Evolutionary conservation across 2,329 filamentous ascomycete genomes (phyloP).

Genomic region (Talaromyces albobiverticillius): DNA sequence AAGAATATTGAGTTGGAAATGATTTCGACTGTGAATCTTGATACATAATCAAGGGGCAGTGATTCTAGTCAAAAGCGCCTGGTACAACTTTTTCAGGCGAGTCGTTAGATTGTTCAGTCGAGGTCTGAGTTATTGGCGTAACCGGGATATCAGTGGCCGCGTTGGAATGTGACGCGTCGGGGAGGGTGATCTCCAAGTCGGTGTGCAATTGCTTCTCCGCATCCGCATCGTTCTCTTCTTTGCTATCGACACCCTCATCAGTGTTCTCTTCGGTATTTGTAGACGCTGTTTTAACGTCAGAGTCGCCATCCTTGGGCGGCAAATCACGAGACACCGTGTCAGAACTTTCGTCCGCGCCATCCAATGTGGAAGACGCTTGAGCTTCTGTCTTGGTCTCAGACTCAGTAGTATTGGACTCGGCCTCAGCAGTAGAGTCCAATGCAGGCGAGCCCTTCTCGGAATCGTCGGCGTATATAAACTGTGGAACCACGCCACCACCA

Average conservation of each 20-base stretch:
- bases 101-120: neutral
- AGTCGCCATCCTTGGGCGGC: slow-evolving; percentile 10
- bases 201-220: slow-evolving; percentile 1
- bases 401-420: neutral
- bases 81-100: slow-evolving; percentile 11
- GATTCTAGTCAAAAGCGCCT: slow-evolving; percentile 12
- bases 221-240: neutral
- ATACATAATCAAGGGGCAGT: neutral
- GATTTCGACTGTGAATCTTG: too few relatives aligned
- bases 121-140: neutral
- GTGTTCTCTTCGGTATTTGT: slow-evolving; percentile 17
- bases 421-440: neutral
- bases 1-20: neutral
- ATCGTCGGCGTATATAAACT: slow-evolving; percentile 36
- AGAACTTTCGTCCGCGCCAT: neutral
- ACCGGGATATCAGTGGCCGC: neutral
- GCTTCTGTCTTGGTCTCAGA: neutral
- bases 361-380: neutral
- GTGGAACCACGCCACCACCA: slow-evolving; percentile 83
- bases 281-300: slow-evolving; percentile 18
- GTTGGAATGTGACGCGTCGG: slow-evolving; percentile 11
- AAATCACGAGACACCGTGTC: slow-evolving; percentile 5
- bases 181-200: slow-evolving; percentile 5
- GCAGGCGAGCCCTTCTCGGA: slow-evolving; percentile 21
- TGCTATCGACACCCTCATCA: slow-evolving; percentile 10